Evolutionary conservation across 140 eudicot genomes (phyloP), one percentile per base, ranked within the genome.

Genomic region (Oenanthe javanica): DNA sequence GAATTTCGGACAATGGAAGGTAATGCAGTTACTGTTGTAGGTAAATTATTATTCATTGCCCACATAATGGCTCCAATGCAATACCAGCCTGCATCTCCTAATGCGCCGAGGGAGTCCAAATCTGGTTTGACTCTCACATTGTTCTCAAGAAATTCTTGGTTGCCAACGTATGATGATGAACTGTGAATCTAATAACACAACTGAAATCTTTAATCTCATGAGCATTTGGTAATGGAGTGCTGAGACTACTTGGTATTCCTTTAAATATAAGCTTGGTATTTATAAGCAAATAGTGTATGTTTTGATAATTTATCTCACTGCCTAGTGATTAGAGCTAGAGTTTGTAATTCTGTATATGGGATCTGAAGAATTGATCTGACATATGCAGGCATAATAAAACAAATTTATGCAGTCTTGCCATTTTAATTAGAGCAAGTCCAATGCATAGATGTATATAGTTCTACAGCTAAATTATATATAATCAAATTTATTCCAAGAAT

Each of bases 81-180:
- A 81, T 93, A 93, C 98, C 98, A 90, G 10, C 98, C 98, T 5
- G 92, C 84, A 75, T 93, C 97, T 42, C 98, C 98, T 71, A 93
- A 54, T 79, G 98, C 98, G 47, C 98, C 98, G 3, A 89, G 88
- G 74, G 86, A 48, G 49, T 93, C 98, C 71, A 90, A 81, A 75
- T 91, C 96, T n/a, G 96, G 87, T 78, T 91, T 87, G 45, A 90
- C 88, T 81, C 98, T 82, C 19, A 93, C 85, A 83, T 91, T 79
- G 80, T 82, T 88, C 69, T 91, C 87, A 10, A 91, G 83, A 57
- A 89, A 89, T 9, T 85, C 83, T n/a, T 82, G 84, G 38, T 87
- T 79, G n/a, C 85, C 86, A 16, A 18, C 3, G 69, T 40, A 93
- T 25, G 97, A 89, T 1, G 95, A 89, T 48, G 93, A 82, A 78